Evolutionary conservation across 2,329 filamentous ascomycete genomes (phyloP).

Genomic region (Aspergillus pseudoglaucus): DNA sequence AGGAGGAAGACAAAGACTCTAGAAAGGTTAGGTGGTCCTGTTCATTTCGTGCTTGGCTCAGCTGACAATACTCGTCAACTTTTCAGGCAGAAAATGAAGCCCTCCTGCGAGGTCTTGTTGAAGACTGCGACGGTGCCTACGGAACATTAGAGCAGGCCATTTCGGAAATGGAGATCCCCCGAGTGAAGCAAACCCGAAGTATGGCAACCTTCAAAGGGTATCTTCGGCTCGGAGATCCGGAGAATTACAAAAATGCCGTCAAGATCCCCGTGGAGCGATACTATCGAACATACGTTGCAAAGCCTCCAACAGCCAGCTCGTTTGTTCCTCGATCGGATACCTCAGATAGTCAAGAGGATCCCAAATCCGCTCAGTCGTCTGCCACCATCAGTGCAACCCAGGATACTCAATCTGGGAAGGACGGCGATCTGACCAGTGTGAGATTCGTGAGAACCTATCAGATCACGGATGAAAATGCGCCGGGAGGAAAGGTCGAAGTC

Average conservation of each 20-base stretch:
- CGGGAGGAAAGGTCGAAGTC: slow-evolving; percentile 75
- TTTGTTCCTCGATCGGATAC: slow-evolving; percentile 56
- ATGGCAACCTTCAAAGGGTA: slow-evolving; percentile 73
- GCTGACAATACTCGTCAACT: slow-evolving; percentile 3
- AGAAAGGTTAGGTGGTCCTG: slow-evolving; percentile 51
- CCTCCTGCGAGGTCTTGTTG: slow-evolving; percentile 57
- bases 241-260: slow-evolving; percentile 67
- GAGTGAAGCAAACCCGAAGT: slow-evolving; percentile 67
- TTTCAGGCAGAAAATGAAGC: slow-evolving; percentile 63
- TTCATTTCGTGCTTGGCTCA: not conserved
- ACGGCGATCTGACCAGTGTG: slow-evolving; percentile 58
- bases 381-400: slow-evolving; percentile 40
- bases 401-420: slow-evolving; percentile 19
- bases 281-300: slow-evolving; percentile 73
- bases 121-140: slow-evolving; percentile 64
- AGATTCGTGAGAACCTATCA: slow-evolving; percentile 73
- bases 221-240: slow-evolving; percentile 71
- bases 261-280: slow-evolving; percentile 86
- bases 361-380: slow-evolving; percentile 37
- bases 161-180: slow-evolving; percentile 68
- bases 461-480: slow-evolving; percentile 65
- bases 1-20: slow-evolving; percentile 76
- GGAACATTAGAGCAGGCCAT: slow-evolving; percentile 86
- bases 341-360: slow-evolving; percentile 42
- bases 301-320: slow-evolving; percentile 67